phyloP scores from a whole-genome alignment of 192 early-diverging fungal species.

The Backusella tarrabulga region DNA sequence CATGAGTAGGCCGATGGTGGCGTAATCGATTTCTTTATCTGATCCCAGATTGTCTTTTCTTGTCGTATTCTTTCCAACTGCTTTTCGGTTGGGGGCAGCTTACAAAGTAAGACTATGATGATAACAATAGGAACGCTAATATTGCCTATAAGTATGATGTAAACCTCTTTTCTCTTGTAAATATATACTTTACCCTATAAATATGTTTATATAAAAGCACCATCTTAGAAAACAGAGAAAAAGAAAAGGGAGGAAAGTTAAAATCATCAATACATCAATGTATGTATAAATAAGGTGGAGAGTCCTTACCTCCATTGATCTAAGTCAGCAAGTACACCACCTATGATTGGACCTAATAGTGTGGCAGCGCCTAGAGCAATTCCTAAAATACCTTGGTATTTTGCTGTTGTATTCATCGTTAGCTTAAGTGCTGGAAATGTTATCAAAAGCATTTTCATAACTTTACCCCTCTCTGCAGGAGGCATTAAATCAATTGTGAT shows the following conservation, averaged over 20 bases:
- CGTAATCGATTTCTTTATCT: neutral
- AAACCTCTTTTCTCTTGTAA: neutral
- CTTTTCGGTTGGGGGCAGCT: neutral
- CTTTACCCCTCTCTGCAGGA: slow-evolving; percentile 53
- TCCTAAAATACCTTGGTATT: slow-evolving; percentile 57
- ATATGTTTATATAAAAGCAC: neutral
- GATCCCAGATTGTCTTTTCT: neutral
- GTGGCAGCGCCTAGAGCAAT: slow-evolving; percentile 45
- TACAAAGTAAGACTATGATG: neutral
- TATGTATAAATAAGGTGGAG: neutral
- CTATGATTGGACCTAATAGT: slow-evolving; percentile 56
- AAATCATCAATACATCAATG: neutral
- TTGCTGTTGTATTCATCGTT: slow-evolving; percentile 20
- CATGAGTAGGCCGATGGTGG: neutral
- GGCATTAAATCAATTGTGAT: slow-evolving; percentile 64
- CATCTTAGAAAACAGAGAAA: neutral
- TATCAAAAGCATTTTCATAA: neutral
- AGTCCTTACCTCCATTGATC: slow-evolving; percentile 43
- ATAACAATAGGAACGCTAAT: neutral
- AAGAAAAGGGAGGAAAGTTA: neutral
- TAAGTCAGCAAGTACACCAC: slow-evolving; percentile 57
- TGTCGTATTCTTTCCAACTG: neutral
- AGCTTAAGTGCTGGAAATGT: neutral
- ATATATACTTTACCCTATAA: neutral
- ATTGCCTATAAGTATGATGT: neutral